Conservation (phyloP, 495 filamentous ascomycete genomes). For the Neurospora sp. region DNA sequence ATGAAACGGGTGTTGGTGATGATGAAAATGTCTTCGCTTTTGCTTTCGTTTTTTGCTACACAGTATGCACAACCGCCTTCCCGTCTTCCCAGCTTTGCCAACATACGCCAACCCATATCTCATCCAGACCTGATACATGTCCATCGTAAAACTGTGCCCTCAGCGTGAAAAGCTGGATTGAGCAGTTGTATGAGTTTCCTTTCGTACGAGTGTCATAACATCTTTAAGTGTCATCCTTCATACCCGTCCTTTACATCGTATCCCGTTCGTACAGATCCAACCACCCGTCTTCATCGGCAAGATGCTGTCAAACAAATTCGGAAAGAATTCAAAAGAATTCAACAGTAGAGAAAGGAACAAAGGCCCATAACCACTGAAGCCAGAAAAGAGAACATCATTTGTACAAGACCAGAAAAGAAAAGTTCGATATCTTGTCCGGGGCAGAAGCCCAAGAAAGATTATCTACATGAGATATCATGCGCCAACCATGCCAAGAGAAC, state of each 20-base stretch:
- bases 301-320: neutral
- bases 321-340: neutral
- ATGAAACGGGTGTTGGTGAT: no score
- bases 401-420: neutral
- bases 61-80: neutral
- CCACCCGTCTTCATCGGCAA: neutral
- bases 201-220: neutral
- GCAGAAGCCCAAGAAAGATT: no score
- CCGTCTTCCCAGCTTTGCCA: neutral
- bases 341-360: neutral
- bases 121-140: neutral
- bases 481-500: constrained; percentile 13
- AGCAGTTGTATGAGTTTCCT: neutral
- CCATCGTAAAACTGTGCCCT: neutral
- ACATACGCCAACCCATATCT: neutral
- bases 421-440: neutral
- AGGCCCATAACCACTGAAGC: neutral
- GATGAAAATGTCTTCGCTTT: neutral
- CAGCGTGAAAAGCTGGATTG: neutral
- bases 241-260: neutral
- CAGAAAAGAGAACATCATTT: neutral
- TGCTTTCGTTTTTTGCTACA: neutral
- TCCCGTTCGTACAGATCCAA: neutral
- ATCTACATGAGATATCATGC: constrained; percentile 6
- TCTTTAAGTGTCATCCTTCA: neutral